A percentile compares a stretch with the other conserved stretches of the same genome.
phyloP scores from a whole-genome alignment of 306 rosid species.

The Vigna mungo region DNA sequence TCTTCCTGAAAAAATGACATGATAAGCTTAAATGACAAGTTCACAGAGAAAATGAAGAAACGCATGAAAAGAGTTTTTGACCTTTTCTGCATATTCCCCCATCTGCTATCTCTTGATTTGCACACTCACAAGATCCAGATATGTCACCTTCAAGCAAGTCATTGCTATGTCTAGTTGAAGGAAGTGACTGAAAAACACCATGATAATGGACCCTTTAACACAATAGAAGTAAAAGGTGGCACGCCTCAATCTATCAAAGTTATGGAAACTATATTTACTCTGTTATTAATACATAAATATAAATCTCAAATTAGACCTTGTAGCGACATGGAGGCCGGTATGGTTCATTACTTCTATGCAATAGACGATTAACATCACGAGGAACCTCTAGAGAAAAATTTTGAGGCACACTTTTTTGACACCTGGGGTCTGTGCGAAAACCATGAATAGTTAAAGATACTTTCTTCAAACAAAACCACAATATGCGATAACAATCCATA shows the following conservation, averaged over 20 bases:
- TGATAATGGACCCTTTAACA: slow-evolving; percentile 17
- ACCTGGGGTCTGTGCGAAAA: slow-evolving; percentile 44
- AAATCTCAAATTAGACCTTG: slow-evolving; percentile 48
- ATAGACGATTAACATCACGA: slow-evolving; percentile 32
- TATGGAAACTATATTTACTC: slow-evolving; percentile 30
- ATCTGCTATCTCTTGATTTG: slow-evolving; percentile 38
- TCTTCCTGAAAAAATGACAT: slow-evolving; percentile 1
- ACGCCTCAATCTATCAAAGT: slow-evolving; percentile 26
- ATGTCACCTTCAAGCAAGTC: slow-evolving; percentile 33
- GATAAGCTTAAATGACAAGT: slow-evolving; percentile 2
- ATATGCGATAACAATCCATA: slow-evolving; percentile 1
- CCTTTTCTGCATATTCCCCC: slow-evolving; percentile 38
- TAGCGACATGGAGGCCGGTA: slow-evolving; percentile 57
- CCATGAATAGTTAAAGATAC: slow-evolving; percentile 3
- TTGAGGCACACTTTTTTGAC: slow-evolving; percentile 26
- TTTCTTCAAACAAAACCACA: slow-evolving; percentile 25
- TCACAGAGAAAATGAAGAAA: slow-evolving; percentile 20
- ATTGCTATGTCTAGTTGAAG: slow-evolving; percentile 31
- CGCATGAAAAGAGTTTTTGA: background rate
- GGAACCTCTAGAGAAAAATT: slow-evolving; percentile 12
- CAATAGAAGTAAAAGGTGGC: background rate
- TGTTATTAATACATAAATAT: background rate
- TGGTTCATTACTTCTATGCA: slow-evolving; percentile 58
- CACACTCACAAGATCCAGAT: slow-evolving; percentile 45
- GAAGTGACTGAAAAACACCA: slow-evolving; percentile 51